Evolutionary conservation across 345 rosid species (phyloP).

Genomic region (Eucalyptus tenuipes): DNA sequence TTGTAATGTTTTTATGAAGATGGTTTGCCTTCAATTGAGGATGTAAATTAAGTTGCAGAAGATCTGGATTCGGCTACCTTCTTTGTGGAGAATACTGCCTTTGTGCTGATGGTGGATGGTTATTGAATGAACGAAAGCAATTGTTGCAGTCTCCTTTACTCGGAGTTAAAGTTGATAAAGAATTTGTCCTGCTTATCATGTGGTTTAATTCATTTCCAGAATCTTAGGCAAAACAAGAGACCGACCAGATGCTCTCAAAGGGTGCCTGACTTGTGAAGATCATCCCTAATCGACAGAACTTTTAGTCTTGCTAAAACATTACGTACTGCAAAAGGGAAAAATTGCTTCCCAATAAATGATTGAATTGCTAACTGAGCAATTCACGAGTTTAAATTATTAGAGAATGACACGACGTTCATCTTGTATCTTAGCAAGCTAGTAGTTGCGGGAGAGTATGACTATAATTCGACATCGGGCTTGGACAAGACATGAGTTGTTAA

Average conservation of each 20-base stretch:
- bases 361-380: not conserved
- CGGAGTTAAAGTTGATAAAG: not conserved
- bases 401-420: not conserved
- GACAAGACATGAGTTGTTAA: not conserved
- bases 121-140: not conserved
- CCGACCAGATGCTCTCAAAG: not conserved
- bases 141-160: not conserved
- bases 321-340: not conserved
- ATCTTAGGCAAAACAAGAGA: not conserved
- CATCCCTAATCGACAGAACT: not conserved
- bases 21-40: not conserved
- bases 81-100: not conserved
- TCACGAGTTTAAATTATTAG: not conserved
- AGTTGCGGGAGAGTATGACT: not conserved
- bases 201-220: not conserved
- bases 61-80: not conserved
- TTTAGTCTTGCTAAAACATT: not conserved
- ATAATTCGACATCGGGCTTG: not conserved
- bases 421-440: not conserved
- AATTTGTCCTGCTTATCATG: not conserved
- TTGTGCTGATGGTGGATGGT: not conserved
- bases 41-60: not conserved
- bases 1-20: not conserved
- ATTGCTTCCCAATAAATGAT: not conserved
- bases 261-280: not conserved